These are phyloP conservation scores for Monosporascus ibericus DNA, from an alignment of 2,329 filamentous ascomycete species.

Conservation along the genomic window DNA sequence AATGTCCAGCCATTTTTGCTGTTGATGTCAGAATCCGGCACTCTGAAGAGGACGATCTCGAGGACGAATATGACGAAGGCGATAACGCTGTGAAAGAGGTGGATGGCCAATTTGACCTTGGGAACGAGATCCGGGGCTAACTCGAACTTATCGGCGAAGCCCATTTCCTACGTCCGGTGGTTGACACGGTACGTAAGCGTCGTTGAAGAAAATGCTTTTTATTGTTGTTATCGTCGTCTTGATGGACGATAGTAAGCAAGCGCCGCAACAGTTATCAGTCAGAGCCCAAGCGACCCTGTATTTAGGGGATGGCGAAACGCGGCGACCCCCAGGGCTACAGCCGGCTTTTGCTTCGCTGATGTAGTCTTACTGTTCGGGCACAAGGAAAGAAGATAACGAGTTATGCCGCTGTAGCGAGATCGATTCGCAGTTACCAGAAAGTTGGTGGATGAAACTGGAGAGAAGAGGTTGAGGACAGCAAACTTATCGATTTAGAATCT, in stretches of 20 bases:
- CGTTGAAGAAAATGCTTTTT: not conserved
- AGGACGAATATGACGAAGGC: constrained; percentile 52
- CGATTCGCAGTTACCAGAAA: not conserved
- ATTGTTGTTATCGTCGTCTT: not conserved
- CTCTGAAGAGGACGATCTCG: constrained; percentile 53
- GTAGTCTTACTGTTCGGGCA: not conserved
- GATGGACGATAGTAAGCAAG: not conserved
- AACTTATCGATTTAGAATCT: no score
- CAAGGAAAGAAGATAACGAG: not conserved
- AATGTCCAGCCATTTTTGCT: constrained; percentile 60
- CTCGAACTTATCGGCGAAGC: constrained; percentile 42
- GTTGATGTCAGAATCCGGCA: constrained; percentile 41
- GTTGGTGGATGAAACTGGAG: no score
- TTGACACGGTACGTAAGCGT: not conserved
- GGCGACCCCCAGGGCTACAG: not conserved
- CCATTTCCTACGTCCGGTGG: constrained; percentile 14
- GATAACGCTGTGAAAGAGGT: constrained; percentile 48
- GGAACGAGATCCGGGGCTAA: constrained; percentile 50
- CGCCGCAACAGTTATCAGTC: not conserved
- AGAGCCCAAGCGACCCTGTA: not conserved
- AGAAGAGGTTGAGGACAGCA: no score
- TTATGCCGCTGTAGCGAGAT: not conserved
- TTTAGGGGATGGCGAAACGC: not conserved
- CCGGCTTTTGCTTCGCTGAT: not conserved
- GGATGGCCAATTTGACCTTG: constrained; percentile 50